These are phyloP conservation scores for Rosellinia necatrix DNA, from an alignment of 2,329 filamentous ascomycete genomes.

Conservation along the genomic window DNA sequence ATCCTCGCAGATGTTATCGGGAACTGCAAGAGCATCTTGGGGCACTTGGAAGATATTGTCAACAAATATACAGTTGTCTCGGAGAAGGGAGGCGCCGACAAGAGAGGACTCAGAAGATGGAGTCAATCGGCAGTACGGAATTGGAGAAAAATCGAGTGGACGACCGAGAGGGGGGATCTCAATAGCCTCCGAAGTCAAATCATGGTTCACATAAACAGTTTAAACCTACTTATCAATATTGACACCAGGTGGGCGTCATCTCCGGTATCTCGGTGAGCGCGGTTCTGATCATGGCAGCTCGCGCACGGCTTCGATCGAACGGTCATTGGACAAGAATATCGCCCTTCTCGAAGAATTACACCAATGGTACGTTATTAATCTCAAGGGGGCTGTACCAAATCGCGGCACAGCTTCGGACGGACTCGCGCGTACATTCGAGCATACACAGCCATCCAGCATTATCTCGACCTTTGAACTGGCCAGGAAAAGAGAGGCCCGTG, in stretches of 20 bases:
- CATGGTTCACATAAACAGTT: slow-evolving; percentile 34
- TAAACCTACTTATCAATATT: slow-evolving; percentile 34
- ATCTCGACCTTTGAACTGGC: slow-evolving; percentile 19
- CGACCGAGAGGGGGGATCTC: slow-evolving; percentile 37
- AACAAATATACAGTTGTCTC: slow-evolving; percentile 29
- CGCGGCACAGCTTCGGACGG: background rate
- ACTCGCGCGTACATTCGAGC: too few species aligned
- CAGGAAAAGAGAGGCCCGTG: background rate
- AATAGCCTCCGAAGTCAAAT: slow-evolving; percentile 32
- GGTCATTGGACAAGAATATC: slow-evolving; percentile 17
- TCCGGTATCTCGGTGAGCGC: too few species aligned
- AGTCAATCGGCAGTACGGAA: slow-evolving; percentile 32
- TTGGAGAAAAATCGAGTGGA: slow-evolving; percentile 40
- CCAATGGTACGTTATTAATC: slow-evolving; percentile 25
- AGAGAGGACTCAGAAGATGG: slow-evolving; percentile 28
- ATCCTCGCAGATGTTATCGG: slow-evolving; percentile 24
- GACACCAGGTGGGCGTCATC: slow-evolving; percentile 19
- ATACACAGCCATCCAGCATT: background rate
- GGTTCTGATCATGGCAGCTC: slow-evolving; percentile 19
- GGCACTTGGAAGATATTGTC: slow-evolving; percentile 30
- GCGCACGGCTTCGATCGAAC: slow-evolving; percentile 19
- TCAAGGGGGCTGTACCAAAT: slow-evolving; percentile 1
- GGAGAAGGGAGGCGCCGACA: slow-evolving; percentile 5
- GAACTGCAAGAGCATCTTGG: slow-evolving; percentile 28
- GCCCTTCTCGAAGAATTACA: slow-evolving; percentile 26